Evolutionary conservation across 2,329 filamentous ascomycete species (phyloP).

Genomic region (Fusarium coffeatum): DNA sequence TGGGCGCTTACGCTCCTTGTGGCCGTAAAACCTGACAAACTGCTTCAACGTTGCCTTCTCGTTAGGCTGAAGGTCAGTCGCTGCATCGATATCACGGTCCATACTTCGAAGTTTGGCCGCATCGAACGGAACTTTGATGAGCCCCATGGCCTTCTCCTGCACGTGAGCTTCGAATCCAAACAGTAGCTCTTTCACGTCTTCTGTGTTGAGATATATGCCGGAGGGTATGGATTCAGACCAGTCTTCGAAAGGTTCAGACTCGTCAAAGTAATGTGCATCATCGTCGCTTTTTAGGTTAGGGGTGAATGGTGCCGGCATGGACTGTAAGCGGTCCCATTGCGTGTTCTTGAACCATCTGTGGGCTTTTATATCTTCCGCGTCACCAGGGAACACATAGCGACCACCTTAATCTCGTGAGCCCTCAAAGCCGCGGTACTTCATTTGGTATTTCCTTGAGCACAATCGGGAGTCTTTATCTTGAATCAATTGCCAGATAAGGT

Average conservation of each 20-base stretch:
- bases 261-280: slow-evolving; percentile 91
- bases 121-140: slow-evolving; percentile 62
- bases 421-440: slow-evolving; percentile 65
- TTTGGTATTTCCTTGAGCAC: slow-evolving; percentile 78
- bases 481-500: slow-evolving; percentile 79
- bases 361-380: slow-evolving; percentile 88
- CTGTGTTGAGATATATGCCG: slow-evolving; percentile 44
- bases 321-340: slow-evolving; percentile 80
- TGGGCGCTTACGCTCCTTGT: slow-evolving; percentile 79
- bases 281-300: slow-evolving; percentile 75
- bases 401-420: slow-evolving; percentile 45
- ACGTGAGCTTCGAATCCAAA: slow-evolving; percentile 54
- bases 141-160: slow-evolving; percentile 58
- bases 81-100: slow-evolving; percentile 60
- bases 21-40: slow-evolving; percentile 64
- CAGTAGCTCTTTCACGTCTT: slow-evolving; percentile 51
- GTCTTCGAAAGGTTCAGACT: slow-evolving; percentile 78
- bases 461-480: slow-evolving; percentile 80
- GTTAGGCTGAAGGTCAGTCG: slow-evolving; percentile 49
- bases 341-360: slow-evolving; percentile 88
- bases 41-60: slow-evolving; percentile 60
- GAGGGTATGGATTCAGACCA: slow-evolving; percentile 63
- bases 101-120: slow-evolving; percentile 60
- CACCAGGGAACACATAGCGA: slow-evolving; percentile 81
- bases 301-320: slow-evolving; percentile 79